Base-by-base conservation (phyloP, 441 rosid genomes). In the Omphalea diandra region DNA sequence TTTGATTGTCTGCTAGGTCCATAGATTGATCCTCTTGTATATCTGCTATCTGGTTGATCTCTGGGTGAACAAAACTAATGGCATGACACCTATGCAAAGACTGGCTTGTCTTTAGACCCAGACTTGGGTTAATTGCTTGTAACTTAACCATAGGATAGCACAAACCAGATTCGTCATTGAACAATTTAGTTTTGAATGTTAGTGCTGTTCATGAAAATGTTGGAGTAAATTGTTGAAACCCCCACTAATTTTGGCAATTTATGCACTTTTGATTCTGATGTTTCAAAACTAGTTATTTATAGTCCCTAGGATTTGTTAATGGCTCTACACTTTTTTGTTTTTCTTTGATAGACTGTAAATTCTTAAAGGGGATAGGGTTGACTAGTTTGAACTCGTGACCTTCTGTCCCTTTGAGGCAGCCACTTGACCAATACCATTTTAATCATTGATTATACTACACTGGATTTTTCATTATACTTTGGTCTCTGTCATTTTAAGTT, bases 31-130 rank as follows among this genome's bases (percentile, higher is more conserved):
- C 36, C 40, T 47, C 53, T 73, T 67, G 26, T 29, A 8, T 50
- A 14, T 27, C 24, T 65, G 10, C 67, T 46, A 57, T 69, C 46
- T 56, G 49, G 67, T 65, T 18, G 56, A 14, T 36, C 46, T 69
- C 46, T 56, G 49, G 67, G 65, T 18, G 56, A 14, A 44, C 46
- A 55, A 29, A 29, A 73, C 58, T 24, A 32, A 58, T 53, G 46
- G 22, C 29, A 14, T 72, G 54, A 11, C 49, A 55, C 65, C 5
- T 49, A 22, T 35, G 58, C 35, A 61, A 61, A 38, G 43, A 54
- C 57, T 36, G 40, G 26, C 47, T 26, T 61, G 15, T 53, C 14
- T 47, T n/a, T 40, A 65, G 70, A 7, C 71, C 35, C 55, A 43
- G 53, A 35, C 20, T n/a, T 35, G 58, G 7, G 43, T 29, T 52